Evolutionary conservation across 345 rosid species (phyloP), one percentile per base, ranked within the genome.

Genomic region (Streptanthus diversifolius): DNA sequence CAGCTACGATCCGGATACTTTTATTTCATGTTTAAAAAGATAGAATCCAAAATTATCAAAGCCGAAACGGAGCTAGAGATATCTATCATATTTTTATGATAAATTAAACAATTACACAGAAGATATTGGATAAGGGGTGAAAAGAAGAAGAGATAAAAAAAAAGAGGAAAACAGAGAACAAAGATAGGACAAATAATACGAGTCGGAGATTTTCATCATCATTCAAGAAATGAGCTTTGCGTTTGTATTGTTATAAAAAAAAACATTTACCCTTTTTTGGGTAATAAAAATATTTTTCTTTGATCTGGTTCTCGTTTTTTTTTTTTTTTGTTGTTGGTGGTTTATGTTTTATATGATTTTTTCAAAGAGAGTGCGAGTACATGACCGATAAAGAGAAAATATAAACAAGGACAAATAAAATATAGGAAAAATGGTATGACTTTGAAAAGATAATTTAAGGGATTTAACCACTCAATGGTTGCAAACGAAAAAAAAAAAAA

Each of bases 121-220:
- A n/a, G n/a, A n/a, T n/a, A n/a, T 21, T 21, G 32, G 15, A 22
- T 9, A 51, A 12, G 8, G 32, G 55, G 21, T 49, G 30, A 21
- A 49, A 48, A 19, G 29, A 49, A 22, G 4, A 24, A 51, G 53
- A 22, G n/a, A 51, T 12, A 8, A 3, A 35, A 7, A 7, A 30
- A 27, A 53, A 53, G 41, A 62, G 37, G 14, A 62, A 62, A 24
- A 24, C 10, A 40, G 51, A 62, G n/a, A 43, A 62, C 21, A 62
- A 27, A 62, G 37, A 14, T 27, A 8, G 9, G 40, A 25, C 44
- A 32, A 47, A 65, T 18, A 30, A 54, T 54, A 25, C 41, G 41
- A 15, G 39, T 37, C 39, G n/a, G 61, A 53, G 52, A 54, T 53
- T 39, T 22, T 66, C 61, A 52, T 66, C 49, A 37, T 52, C 61